Evolutionary conservation across 352 stramenopile species (phyloP).

Genomic region (Phytophthora quininea): DNA sequence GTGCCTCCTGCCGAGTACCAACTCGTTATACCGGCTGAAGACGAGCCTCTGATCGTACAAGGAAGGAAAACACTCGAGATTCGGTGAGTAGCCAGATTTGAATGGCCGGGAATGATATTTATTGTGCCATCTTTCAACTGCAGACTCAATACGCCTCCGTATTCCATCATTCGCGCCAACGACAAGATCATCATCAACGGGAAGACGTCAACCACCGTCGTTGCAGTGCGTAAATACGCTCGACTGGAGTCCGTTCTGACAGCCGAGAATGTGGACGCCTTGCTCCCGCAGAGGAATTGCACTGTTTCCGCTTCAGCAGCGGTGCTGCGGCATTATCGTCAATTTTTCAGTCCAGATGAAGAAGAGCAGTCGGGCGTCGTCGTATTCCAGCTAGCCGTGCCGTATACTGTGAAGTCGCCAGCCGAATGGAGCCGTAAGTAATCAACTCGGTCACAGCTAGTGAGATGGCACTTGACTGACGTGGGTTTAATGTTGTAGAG

Average conservation of each 20-base stretch:
- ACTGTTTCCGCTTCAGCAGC: slow-evolving; percentile 30
- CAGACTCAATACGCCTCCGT: slow-evolving; percentile 68
- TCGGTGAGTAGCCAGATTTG: slow-evolving; percentile 33
- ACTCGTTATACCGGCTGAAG: slow-evolving; percentile 48
- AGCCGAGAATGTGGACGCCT: slow-evolving; percentile 49
- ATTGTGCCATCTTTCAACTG: neutral
- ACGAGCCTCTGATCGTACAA: slow-evolving; percentile 51
- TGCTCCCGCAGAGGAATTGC: slow-evolving; percentile 44
- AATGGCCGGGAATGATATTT: neutral
- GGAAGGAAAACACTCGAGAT: slow-evolving; percentile 71
- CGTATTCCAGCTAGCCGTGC: slow-evolving; percentile 58
- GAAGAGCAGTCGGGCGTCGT: slow-evolving; percentile 59
- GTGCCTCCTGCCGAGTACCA: slow-evolving; percentile 60
- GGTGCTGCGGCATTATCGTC: slow-evolving; percentile 54
- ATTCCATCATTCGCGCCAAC: slow-evolving; percentile 72
- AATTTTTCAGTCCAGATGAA: slow-evolving; percentile 68
- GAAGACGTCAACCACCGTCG: slow-evolving; percentile 46
- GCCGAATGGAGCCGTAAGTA: slow-evolving; percentile 66
- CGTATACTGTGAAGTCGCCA: slow-evolving; percentile 25
- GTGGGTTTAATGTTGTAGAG: slow-evolving; percentile 26
- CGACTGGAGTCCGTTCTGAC: slow-evolving; percentile 58
- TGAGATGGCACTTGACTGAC: slow-evolving; percentile 6
- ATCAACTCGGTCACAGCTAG: neutral
- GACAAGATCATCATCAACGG: slow-evolving; percentile 73
- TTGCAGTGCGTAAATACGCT: slow-evolving; percentile 66